Conservation (phyloP, 208 protist genomes). For the Leptomonas pyrrhocoris region DNA sequence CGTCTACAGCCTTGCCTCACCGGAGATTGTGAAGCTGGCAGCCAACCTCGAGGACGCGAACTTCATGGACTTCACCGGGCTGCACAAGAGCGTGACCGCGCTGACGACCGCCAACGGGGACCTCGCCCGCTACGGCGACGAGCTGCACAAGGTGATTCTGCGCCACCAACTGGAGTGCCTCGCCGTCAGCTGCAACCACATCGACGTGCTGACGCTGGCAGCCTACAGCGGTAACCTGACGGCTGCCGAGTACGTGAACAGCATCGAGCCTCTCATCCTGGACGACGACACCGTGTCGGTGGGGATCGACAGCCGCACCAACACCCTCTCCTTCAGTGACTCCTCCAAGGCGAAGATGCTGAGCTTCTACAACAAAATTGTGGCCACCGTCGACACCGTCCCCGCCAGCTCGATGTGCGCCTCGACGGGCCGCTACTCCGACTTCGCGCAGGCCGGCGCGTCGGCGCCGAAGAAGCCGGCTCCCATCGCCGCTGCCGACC, state of each 20-base stretch:
- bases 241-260: slow-evolving; percentile 60
- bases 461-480: slow-evolving; percentile 21
- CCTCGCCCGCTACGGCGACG: slow-evolving; percentile 31
- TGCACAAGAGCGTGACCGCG: slow-evolving; percentile 33
- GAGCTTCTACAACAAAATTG: slow-evolving; percentile 49
- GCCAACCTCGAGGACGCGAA: slow-evolving; percentile 28
- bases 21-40: slow-evolving; percentile 24
- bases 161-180: slow-evolving; percentile 63
- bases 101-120: slow-evolving; percentile 27
- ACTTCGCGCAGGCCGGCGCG: slow-evolving; percentile 25
- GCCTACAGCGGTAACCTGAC: slow-evolving; percentile 42
- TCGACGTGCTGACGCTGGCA: slow-evolving; percentile 53
- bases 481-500: slow-evolving; percentile 37
- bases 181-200: slow-evolving; percentile 41
- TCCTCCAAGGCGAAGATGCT: slow-evolving; percentile 68
- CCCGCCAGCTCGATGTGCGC: slow-evolving; percentile 27
- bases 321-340: slow-evolving; percentile 65
- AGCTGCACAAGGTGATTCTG: slow-evolving; percentile 50
- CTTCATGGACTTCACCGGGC: slow-evolving; percentile 31
- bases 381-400: slow-evolving; percentile 27
- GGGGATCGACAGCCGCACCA: slow-evolving; percentile 75
- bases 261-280: slow-evolving; percentile 67
- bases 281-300: slow-evolving; percentile 59
- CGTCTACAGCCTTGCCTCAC: slow-evolving; percentile 15
- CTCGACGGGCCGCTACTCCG: slow-evolving; percentile 22